Conservation (phyloP, 2,329 filamentous ascomycete species). For the Hypomyces perniciosus region DNA sequence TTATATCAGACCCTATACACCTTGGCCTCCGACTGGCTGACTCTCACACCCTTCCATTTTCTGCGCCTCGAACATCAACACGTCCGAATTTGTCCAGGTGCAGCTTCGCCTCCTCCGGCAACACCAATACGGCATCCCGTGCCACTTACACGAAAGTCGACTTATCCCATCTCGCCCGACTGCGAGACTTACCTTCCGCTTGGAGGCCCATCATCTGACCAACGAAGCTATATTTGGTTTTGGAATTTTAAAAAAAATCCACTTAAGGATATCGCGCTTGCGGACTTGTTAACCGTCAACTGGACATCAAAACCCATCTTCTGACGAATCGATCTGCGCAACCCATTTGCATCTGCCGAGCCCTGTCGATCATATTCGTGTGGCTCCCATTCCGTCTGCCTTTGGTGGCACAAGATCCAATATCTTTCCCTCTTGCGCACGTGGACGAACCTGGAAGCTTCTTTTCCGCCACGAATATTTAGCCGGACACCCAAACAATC, state of each 20-base stretch:
- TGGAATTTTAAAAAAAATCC: not conserved
- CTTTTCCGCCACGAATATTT: not conserved
- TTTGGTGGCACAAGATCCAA: slow-evolving; percentile 5
- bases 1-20: not conserved
- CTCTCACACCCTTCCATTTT: not conserved
- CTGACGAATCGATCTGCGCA: slow-evolving; percentile 11
- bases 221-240: not conserved
- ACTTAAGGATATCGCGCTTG: not conserved
- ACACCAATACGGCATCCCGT: slow-evolving; percentile 10
- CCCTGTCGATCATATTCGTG: slow-evolving; percentile 11
- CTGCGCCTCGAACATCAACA: not conserved
- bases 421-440: not conserved
- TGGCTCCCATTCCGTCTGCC: not conserved
- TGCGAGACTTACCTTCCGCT: not conserved
- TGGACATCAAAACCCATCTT: not conserved
- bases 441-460: not conserved
- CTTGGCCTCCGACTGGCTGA: not conserved
- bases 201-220: slow-evolving; percentile 9
- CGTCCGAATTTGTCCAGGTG: not conserved
- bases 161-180: slow-evolving; percentile 5
- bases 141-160: slow-evolving; percentile 11
- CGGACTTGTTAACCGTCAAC: slow-evolving; percentile 1
- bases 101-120: slow-evolving; percentile 10
- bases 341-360: slow-evolving; percentile 9
- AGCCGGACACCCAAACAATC: too few species aligned